These are phyloP conservation scores for Naematelia aurantialba DNA, from an alignment of 768 basidiomycete species.

Conservation along the genomic window DNA sequence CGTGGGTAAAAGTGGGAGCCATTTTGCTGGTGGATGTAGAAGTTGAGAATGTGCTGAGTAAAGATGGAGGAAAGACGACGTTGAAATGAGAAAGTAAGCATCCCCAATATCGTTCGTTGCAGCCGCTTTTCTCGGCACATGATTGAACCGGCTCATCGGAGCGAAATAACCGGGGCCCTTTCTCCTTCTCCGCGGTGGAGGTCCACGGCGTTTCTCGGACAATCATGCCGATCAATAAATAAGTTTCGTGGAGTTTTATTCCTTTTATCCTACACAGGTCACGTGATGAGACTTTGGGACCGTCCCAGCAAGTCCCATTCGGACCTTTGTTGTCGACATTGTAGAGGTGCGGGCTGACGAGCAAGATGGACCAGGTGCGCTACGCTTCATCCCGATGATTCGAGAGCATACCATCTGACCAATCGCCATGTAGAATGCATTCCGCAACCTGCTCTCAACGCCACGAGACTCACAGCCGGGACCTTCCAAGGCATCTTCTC, in stretches of 20 bases:
- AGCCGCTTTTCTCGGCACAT: neutral
- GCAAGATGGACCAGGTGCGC: conserved; percentile 33
- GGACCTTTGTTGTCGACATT: too few relatives aligned
- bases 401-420: neutral
- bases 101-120: neutral
- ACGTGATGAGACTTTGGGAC: too few relatives aligned
- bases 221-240: too few relatives aligned
- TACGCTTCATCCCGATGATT: neutral
- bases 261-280: too few relatives aligned
- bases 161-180: neutral
- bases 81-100: too few relatives aligned
- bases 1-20: conserved; percentile 42
- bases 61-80: conserved; percentile 1
- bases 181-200: neutral
- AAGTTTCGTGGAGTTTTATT: too few relatives aligned
- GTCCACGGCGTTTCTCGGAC: too few relatives aligned
- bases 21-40: conserved; percentile 9
- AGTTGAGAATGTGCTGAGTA: neutral
- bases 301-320: too few relatives aligned
- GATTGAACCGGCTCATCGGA: conserved; percentile 1
- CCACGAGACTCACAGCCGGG: conserved; percentile 9
- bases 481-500: conserved; percentile 12
- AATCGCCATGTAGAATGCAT: conserved; percentile 18
- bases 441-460: conserved; percentile 20
- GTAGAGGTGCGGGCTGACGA: neutral